phyloP scores from a whole-genome alignment of 768 basidiomycete species.

The Cystobasidium ongulense region DNA sequence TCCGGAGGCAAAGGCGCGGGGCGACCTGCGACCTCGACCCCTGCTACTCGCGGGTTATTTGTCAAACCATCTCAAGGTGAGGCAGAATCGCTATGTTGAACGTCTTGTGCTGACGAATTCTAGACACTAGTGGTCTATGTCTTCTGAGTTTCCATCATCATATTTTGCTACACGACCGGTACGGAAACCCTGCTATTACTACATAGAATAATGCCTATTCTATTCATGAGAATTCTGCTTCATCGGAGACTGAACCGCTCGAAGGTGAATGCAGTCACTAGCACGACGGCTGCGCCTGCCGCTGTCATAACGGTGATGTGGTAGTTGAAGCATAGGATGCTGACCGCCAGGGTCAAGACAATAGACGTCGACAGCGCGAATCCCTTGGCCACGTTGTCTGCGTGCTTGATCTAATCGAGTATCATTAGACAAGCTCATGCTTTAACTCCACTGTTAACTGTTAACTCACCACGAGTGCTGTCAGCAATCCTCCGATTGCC shows the following conservation, averaged over 20 bases:
- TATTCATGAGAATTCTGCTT: background rate
- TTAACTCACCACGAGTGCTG: slow-evolving; percentile 9
- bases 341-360: slow-evolving; percentile 83
- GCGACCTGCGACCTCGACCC: background rate
- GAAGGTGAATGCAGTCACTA: slow-evolving; percentile 33
- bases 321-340: slow-evolving; percentile 79
- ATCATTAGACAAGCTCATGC: background rate
- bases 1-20: background rate
- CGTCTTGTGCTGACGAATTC: background rate
- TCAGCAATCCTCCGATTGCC: slow-evolving; percentile 71
- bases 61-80: background rate
- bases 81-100: background rate
- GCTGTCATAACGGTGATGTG: slow-evolving; percentile 27
- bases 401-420: slow-evolving; percentile 55
- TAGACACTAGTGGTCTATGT: background rate
- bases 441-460: background rate
- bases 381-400: slow-evolving; percentile 40
- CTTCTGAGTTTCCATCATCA: no score
- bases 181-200: no score
- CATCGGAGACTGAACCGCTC: background rate
- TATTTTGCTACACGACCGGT: no score
- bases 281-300: slow-evolving; percentile 32
- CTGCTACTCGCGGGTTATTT: background rate
- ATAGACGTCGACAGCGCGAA: slow-evolving; percentile 89
- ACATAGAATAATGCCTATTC: no score